Conservation (phyloP, 1,139 yeast species). For the Pichia sp. region DNA sequence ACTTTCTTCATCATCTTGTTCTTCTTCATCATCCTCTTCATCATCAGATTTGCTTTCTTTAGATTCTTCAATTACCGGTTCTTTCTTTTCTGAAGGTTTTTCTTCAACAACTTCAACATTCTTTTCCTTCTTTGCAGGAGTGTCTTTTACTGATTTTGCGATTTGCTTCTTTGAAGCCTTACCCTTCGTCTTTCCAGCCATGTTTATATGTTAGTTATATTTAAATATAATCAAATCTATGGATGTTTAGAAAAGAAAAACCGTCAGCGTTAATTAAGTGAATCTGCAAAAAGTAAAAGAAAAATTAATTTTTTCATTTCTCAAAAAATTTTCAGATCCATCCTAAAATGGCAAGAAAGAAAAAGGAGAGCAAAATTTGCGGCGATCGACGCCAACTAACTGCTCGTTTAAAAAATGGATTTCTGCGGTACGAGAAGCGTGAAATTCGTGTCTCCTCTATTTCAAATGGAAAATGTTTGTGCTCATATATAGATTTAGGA, state of each 20-base stretch:
- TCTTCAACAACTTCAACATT: slow-evolving; percentile 20
- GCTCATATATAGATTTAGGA: too few relatives aligned
- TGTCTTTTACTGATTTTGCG: slow-evolving; percentile 52
- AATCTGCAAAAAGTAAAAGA: background rate
- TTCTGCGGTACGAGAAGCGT: too few relatives aligned
- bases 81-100: background rate
- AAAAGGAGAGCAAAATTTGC: background rate
- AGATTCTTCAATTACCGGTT: too few relatives aligned
- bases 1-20: slow-evolving; percentile 22
- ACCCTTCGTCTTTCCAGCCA: slow-evolving; percentile 7
- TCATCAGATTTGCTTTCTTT: slow-evolving; percentile 12
- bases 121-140: slow-evolving; percentile 28
- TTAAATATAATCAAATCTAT: background rate
- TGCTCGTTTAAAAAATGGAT: too few relatives aligned
- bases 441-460: background rate
- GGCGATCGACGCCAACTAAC: slow-evolving; percentile 4
- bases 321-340: slow-evolving; percentile 5
- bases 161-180: slow-evolving; percentile 34
- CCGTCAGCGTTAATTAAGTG: too few relatives aligned
- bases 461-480: background rate
- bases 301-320: background rate
- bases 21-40: slow-evolving; percentile 2
- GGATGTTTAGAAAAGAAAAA: background rate
- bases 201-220: background rate
- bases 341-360: slow-evolving; percentile 6